Evolutionary conservation across 2,329 filamentous ascomycete species (phyloP).

Genomic region (Helicocarpus griseus): DNA sequence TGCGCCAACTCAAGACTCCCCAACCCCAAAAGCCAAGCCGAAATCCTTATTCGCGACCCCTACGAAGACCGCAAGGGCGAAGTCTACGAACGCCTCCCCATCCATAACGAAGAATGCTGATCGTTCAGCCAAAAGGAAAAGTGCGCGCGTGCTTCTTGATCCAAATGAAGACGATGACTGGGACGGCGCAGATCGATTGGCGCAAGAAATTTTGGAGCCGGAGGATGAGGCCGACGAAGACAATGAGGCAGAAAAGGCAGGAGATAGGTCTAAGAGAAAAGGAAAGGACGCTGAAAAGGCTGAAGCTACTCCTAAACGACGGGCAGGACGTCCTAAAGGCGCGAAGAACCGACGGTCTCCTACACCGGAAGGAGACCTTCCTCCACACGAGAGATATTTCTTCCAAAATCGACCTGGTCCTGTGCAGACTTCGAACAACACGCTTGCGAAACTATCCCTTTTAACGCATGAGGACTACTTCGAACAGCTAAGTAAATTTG

Average conservation of each 20-base stretch:
- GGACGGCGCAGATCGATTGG: constrained; percentile 57
- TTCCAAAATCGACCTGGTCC: constrained; percentile 77
- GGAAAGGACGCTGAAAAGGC: constrained; percentile 19
- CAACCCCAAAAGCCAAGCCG: constrained; percentile 27
- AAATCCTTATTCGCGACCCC: constrained; percentile 33
- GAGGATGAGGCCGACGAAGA: constrained; percentile 25
- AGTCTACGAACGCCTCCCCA: constrained; percentile 41
- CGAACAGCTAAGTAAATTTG: constrained; percentile 51
- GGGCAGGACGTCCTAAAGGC: constrained; percentile 42
- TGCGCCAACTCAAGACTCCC: constrained; percentile 23
- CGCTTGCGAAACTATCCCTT: constrained; percentile 60
- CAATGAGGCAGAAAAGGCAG: constrained; percentile 21
- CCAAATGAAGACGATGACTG: constrained; percentile 57
- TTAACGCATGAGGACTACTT: constrained; percentile 93
- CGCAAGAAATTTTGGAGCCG: constrained; percentile 53
- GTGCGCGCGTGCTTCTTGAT: constrained; percentile 65
- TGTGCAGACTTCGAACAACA: constrained; percentile 79
- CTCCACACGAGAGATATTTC: constrained; percentile 86
- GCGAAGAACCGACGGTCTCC: constrained; percentile 56
- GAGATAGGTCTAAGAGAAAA: constrained; percentile 10
- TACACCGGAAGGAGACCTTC: constrained; percentile 70
- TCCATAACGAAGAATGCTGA: constrained; percentile 62
- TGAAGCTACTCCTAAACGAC: constrained; percentile 17
- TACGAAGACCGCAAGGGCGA: constrained; percentile 19
- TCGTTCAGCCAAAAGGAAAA: constrained; percentile 79